These are phyloP conservation scores for Phylloporus sp. DNA, from an alignment of 1,284 basidiomycete genomes.

Conservation along the genomic window DNA sequence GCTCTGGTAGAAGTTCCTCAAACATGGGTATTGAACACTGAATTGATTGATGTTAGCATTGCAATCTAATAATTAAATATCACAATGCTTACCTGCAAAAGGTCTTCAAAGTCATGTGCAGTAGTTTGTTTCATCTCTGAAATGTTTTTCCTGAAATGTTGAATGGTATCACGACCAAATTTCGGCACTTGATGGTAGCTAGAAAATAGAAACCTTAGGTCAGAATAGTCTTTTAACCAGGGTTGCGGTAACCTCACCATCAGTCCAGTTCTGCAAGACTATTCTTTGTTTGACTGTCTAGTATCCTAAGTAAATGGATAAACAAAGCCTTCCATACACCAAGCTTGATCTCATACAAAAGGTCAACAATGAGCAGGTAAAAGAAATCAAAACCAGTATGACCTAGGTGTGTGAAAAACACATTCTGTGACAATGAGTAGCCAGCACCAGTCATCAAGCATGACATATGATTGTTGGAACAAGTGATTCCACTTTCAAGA, in stretches of 20 bases:
- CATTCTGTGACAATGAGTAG: neutral
- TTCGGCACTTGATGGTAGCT: conserved; percentile 1
- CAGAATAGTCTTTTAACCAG: neutral
- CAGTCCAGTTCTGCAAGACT: neutral
- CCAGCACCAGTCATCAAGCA: neutral
- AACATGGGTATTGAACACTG: conserved; percentile 22
- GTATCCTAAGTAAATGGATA: neutral
- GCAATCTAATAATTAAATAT: neutral
- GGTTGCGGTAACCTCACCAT: neutral
- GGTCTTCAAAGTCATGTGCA: conserved; percentile 22
- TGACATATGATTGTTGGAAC: neutral
- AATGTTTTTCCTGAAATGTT: conserved; percentile 8
- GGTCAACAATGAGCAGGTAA: neutral
- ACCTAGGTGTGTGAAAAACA: neutral
- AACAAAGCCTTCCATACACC: neutral
- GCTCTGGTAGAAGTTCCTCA: conserved; percentile 12
- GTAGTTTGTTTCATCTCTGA: conserved; percentile 12
- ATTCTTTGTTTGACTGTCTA: neutral
- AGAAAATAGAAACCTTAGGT: neutral
- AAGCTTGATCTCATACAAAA: neutral
- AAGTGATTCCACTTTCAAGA: neutral
- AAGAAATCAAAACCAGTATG: neutral
- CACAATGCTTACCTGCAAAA: conserved; percentile 18
- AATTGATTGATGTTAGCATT: neutral
- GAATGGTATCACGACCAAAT: conserved; percentile 13